Percentiles rank a stretch among this genome's conserved stretches.
Evolutionary conservation across 768 basidiomycete genomes (phyloP).

Genomic region (Collybiopsis confluens): DNA sequence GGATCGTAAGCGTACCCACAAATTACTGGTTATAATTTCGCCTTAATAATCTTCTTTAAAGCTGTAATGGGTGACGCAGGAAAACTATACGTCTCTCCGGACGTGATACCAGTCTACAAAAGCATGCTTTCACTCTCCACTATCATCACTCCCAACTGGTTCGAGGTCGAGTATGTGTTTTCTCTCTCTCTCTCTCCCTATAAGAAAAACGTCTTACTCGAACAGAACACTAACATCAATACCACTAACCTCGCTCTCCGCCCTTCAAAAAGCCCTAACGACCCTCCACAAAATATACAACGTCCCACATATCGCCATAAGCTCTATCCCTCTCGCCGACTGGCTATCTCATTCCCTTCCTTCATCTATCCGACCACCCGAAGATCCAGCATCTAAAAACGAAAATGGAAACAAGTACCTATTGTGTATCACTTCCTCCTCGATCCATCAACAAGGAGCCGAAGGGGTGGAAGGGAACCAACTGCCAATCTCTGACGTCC

Average conservation of each 20-base stretch:
- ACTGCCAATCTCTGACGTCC: conserved; percentile 38
- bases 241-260: conserved; percentile 58
- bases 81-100: conserved; percentile 79
- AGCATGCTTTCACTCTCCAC: conserved; percentile 78
- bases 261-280: conserved; percentile 64
- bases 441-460: conserved; percentile 18
- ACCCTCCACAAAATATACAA: conserved; percentile 72
- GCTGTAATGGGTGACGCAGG: conserved; percentile 96
- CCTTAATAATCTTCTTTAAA: conserved; percentile 25
- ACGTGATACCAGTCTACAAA: conserved; percentile 85
- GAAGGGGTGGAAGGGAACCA: conserved; percentile 2
- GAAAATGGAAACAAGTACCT: no score
- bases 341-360: conserved; percentile 62
- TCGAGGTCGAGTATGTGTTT: conserved; percentile 82
- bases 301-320: conserved; percentile 88
- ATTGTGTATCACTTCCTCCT: conserved; percentile 76
- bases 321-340: conserved; percentile 70
- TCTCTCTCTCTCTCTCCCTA: neutral
- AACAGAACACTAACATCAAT: conserved; percentile 76
- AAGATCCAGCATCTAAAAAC: conserved; percentile 25
- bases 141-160: conserved; percentile 97
- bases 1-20: conserved; percentile 63
- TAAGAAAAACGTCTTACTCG: neutral
- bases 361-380: conserved; percentile 32
- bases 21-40: neutral